These are phyloP conservation scores for Penicillium malachiteum DNA, from an alignment of 495 filamentous ascomycete species.

Conservation along the genomic window DNA sequence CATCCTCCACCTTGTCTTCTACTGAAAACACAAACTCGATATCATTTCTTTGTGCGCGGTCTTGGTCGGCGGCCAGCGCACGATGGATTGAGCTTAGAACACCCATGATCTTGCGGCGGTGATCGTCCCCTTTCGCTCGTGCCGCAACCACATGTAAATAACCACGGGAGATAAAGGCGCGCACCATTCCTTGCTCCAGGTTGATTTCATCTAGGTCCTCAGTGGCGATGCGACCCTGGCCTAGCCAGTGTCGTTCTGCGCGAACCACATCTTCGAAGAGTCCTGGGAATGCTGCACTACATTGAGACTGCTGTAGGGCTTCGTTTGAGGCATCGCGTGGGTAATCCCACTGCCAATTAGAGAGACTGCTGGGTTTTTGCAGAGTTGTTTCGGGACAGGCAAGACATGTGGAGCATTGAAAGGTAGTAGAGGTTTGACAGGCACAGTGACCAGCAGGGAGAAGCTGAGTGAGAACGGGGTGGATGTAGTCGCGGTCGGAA, in stretches of 20 bases:
- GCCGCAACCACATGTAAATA: conserved; percentile 40
- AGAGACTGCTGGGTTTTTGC: conserved; percentile 10
- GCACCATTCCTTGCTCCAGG: conserved; percentile 35
- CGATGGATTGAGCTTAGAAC: conserved; percentile 47
- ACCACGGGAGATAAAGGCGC: conserved; percentile 32
- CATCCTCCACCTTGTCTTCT: conserved; percentile 50
- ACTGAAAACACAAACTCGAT: conserved; percentile 61
- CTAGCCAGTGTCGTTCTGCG: conserved; percentile 32
- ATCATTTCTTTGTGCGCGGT: conserved; percentile 51
- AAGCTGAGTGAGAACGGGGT: conserved; percentile 38
- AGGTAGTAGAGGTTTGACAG: conserved; percentile 41
- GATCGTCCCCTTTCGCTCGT: conserved; percentile 37
- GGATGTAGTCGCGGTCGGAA: conserved; percentile 37
- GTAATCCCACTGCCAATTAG: conserved; percentile 36
- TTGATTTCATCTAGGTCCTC: conserved; percentile 33
- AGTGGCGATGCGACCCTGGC: conserved; percentile 25
- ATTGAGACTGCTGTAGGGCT: conserved; percentile 36
- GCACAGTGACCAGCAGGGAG: conserved; percentile 44
- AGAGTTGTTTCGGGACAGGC: conserved; percentile 27
- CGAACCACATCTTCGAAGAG: conserved; percentile 47
- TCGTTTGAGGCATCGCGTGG: conserved; percentile 38
- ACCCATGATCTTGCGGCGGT: conserved; percentile 46
- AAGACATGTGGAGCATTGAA: conserved; percentile 41
- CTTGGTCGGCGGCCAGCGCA: conserved; percentile 41
- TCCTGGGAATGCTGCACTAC: conserved; percentile 44